Conservation (phyloP, 257 asterid genomes). For the Apocynum venetum region DNA sequence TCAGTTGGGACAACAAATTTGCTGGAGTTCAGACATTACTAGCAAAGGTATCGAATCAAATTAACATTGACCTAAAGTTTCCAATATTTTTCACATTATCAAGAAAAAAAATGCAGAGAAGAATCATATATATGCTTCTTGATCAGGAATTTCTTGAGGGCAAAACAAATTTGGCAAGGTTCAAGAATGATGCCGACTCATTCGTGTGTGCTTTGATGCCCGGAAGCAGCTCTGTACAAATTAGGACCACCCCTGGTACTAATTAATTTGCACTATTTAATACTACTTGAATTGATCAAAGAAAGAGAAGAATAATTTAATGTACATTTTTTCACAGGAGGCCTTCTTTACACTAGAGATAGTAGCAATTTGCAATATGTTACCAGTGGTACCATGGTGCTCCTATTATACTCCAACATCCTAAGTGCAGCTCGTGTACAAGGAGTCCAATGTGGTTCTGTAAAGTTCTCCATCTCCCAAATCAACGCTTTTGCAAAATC, state of each 20-base stretch:
- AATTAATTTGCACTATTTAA: no score
- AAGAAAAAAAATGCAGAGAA: not conserved
- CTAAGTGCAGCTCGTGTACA: slow-evolving; percentile 30
- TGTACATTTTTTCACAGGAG: slow-evolving; percentile 44
- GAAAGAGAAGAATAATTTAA: not conserved
- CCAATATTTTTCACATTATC: not conserved
- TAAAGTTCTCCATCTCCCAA: slow-evolving; percentile 31
- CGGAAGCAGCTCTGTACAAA: slow-evolving; percentile 55
- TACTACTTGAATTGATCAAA: not conserved
- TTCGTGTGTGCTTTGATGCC: slow-evolving; percentile 78
- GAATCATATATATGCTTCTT: not conserved
- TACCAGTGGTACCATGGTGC: slow-evolving; percentile 51
- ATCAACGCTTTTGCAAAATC: slow-evolving; percentile 70
- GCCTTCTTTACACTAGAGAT: slow-evolving; percentile 60
- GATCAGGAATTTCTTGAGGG: slow-evolving; percentile 62
- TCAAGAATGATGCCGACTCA: slow-evolving; percentile 57
- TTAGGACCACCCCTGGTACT: slow-evolving; percentile 72
- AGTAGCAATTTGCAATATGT: slow-evolving; percentile 70
- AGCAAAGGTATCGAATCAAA: slow-evolving; percentile 39
- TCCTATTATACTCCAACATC: slow-evolving; percentile 47
- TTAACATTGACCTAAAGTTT: not conserved
- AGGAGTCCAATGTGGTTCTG: slow-evolving; percentile 56
- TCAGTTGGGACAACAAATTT: slow-evolving; percentile 88
- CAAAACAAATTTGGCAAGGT: slow-evolving; percentile 36
- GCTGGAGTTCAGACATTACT: slow-evolving; percentile 71